Percentiles rank a stretch among this genome's conserved stretches.
phyloP scores from a whole-genome alignment of 805 yeast species.

The Wickerhamomyces bisporus region DNA sequence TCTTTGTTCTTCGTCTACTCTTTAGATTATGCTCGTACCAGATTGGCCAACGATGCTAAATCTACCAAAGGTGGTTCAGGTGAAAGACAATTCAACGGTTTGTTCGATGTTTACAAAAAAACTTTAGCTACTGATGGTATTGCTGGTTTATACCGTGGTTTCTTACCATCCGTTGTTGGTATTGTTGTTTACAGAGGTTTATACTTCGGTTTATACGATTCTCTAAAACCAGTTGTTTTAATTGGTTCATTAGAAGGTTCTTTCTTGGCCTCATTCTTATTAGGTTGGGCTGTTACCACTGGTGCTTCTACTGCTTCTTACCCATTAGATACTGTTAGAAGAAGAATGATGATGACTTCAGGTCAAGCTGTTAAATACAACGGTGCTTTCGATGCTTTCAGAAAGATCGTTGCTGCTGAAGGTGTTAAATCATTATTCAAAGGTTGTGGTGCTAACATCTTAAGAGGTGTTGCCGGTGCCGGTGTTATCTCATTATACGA shows the following conservation, averaged over 20 bases:
- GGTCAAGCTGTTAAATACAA: constrained; percentile 97
- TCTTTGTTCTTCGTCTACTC: constrained; percentile 92
- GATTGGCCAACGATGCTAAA: constrained; percentile 98
- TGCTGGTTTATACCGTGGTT: constrained; percentile 99
- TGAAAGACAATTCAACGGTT: constrained; percentile 96
- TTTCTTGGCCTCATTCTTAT: constrained; percentile 91
- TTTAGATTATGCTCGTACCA: constrained; percentile 96
- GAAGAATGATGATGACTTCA: constrained; percentile 99
- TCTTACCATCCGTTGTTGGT: constrained; percentile 97
- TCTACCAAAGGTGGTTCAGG: constrained; percentile 61
- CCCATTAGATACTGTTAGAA: constrained; percentile 98
- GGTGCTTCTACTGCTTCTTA: constrained; percentile 98
- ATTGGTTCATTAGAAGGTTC: constrained; percentile 93
- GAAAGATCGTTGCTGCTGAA: constrained; percentile 90
- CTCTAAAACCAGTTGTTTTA: constrained; percentile 90
- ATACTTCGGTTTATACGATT: constrained; percentile 96
- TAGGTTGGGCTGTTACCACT: constrained; percentile 97
- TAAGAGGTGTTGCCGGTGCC: constrained; percentile 99
- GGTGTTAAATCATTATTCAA: constrained; percentile 92
- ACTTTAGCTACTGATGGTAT: constrained; percentile 93
- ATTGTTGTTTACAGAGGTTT: constrained; percentile 98
- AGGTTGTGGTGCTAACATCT: constrained; percentile 99
- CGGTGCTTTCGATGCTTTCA: constrained; percentile 93
- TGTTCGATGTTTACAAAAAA: constrained; percentile 93
- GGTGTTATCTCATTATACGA: constrained; percentile 98